Percentiles rank a stretch among this genome's conserved stretches.
Conservation (phyloP, 1,284 basidiomycete species). For the Vanrija humicola region DNA sequence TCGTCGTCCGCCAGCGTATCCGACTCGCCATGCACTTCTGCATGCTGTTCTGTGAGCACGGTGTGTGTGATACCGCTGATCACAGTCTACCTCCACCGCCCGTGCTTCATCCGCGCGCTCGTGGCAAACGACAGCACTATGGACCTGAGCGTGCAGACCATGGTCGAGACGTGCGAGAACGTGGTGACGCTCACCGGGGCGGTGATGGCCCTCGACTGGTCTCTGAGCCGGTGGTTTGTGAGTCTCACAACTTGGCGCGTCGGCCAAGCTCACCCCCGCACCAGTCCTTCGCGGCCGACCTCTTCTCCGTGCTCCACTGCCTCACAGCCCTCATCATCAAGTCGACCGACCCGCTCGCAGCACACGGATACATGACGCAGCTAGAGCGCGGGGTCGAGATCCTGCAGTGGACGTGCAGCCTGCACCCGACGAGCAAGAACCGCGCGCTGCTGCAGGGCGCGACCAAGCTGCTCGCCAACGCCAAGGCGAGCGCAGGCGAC, state of each 20-base stretch:
- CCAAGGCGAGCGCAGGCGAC: not conserved
- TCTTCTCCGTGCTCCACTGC: constrained; percentile 20
- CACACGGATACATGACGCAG: constrained; percentile 4
- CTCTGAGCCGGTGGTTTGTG: constrained; percentile 17
- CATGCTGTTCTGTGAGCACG: constrained; percentile 16
- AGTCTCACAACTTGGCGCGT: no score
- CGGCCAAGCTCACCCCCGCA: no score
- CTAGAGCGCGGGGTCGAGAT: constrained; percentile 15
- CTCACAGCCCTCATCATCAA: constrained; percentile 19
- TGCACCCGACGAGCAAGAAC: constrained; percentile 16
- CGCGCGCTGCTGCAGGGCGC: constrained; percentile 12
- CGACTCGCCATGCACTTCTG: constrained; percentile 21
- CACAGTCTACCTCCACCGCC: constrained; percentile 19
- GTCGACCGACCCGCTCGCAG: constrained; percentile 9
- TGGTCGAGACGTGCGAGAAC: constrained; percentile 16
- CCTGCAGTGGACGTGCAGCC: constrained; percentile 16
- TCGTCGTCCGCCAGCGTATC: constrained; percentile 12
- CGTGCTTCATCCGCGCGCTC: constrained; percentile 18
- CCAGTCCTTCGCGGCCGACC: constrained; percentile 20
- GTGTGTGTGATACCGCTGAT: not conserved
- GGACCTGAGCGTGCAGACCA: constrained; percentile 11
- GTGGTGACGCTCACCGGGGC: constrained; percentile 14
- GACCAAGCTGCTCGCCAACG: constrained; percentile 10
- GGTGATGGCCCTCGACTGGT: constrained; percentile 10
- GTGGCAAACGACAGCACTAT: constrained; percentile 4